Percentiles rank a stretch among this genome's conserved stretches.
Conservation (phyloP, 177 flowering plant genomes). For the Vitis hybrid region DNA sequence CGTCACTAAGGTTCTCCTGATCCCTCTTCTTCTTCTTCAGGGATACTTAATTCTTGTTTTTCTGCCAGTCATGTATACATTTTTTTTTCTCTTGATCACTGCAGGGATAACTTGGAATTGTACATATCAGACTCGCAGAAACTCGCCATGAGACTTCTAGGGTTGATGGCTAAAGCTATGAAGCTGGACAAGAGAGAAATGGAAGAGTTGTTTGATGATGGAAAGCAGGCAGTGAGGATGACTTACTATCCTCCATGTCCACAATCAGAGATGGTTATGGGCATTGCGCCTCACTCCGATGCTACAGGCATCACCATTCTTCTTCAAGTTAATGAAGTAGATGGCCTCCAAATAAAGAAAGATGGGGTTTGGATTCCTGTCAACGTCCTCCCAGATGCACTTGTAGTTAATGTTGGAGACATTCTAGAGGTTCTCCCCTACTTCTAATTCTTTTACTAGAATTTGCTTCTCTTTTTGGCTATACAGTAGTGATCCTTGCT, state of each 20-base stretch:
- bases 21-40: slow-evolving; percentile 1
- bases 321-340: slow-evolving; percentile 33
- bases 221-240: slow-evolving; percentile 39
- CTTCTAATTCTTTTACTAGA: no score
- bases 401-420: slow-evolving; percentile 43
- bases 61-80: no score
- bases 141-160: slow-evolving; percentile 24
- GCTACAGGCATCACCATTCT: slow-evolving; percentile 39
- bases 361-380: slow-evolving; percentile 50
- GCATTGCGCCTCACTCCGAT: slow-evolving; percentile 48
- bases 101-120: slow-evolving; percentile 31
- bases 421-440: slow-evolving; percentile 26
- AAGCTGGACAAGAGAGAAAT: slow-evolving; percentile 22
- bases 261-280: slow-evolving; percentile 35
- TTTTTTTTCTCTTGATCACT: background rate
- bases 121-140: slow-evolving; percentile 29
- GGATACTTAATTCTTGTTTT: no score
- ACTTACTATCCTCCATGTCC: slow-evolving; percentile 55
- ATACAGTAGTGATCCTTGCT: no score
- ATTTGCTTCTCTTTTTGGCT: no score
- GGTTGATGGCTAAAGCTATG: slow-evolving; percentile 20
- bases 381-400: slow-evolving; percentile 28
- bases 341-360: slow-evolving; percentile 41
- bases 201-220: slow-evolving; percentile 29
- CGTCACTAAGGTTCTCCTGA: slow-evolving; percentile 25